Evolutionary conservation across 2,329 filamentous ascomycete genomes (phyloP).

Genomic region (Aureobasidium mangrovei): DNA sequence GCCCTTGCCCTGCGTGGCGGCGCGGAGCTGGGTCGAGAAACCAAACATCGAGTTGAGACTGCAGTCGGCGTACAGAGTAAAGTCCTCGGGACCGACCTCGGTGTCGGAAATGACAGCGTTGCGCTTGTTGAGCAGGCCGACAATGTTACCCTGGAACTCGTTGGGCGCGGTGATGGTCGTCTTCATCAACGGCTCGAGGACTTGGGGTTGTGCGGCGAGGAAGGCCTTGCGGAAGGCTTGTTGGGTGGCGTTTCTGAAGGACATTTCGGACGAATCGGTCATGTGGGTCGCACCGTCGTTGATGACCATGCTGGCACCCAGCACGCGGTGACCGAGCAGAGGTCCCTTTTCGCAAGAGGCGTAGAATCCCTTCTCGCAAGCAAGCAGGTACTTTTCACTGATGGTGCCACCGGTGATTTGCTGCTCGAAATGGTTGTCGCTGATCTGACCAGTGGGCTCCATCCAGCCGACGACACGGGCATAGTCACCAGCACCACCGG

Average conservation of each 20-base stretch:
- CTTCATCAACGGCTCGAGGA: constrained; percentile 97
- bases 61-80: constrained; percentile 85
- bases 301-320: constrained; percentile 83
- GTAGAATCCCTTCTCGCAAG: constrained; percentile 92
- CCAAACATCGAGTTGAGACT: constrained; percentile 97
- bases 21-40: constrained; percentile 82
- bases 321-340: constrained; percentile 83
- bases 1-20: constrained; percentile 94
- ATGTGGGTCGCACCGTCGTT: constrained; percentile 96
- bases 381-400: constrained; percentile 88
- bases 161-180: constrained; percentile 90
- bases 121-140: constrained; percentile 92
- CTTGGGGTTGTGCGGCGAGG: constrained; percentile 65
- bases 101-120: constrained; percentile 92
- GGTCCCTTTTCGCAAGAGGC: constrained; percentile 76
- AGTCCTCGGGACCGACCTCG: constrained; percentile 88
- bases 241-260: constrained; percentile 90
- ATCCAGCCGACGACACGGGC: constrained; percentile 87
- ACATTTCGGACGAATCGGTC: constrained; percentile 93
- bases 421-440: constrained; percentile 75
- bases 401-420: constrained; percentile 85
- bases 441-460: constrained; percentile 68
- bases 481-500: constrained; percentile 89
- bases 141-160: constrained; percentile 95
- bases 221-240: constrained; percentile 96